These are phyloP conservation scores for Lodderomyces elongisporus DNA, from an alignment of 1,139 yeast genomes.

Conservation along the genomic window DNA sequence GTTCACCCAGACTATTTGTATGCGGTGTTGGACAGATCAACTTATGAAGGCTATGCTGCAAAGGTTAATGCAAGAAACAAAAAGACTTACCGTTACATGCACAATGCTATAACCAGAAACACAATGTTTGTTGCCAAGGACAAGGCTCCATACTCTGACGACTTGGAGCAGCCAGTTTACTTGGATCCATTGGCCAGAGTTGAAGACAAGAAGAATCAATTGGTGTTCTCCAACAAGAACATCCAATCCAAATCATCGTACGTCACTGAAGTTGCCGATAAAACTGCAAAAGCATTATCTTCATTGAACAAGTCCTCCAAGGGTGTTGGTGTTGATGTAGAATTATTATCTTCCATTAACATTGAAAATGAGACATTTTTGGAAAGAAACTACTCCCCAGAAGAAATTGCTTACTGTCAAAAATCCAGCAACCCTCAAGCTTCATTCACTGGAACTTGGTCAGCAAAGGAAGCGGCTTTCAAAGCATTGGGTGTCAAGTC, in stretches of 20 bases:
- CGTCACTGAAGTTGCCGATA: constrained; percentile 31
- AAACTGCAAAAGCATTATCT: constrained; percentile 48
- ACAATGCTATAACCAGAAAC: constrained; percentile 88
- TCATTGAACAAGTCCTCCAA: constrained; percentile 46
- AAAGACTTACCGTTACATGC: constrained; percentile 92
- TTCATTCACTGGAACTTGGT: constrained; percentile 97
- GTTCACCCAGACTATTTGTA: constrained; percentile 91
- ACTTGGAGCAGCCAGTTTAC: constrained; percentile 83
- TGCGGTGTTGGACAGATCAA: constrained; percentile 68
- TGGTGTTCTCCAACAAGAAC: constrained; percentile 43
- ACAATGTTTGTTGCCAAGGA: constrained; percentile 91
- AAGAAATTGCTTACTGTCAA: constrained; percentile 75
- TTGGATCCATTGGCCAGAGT: constrained; percentile 95
- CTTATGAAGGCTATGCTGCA: constrained; percentile 63
- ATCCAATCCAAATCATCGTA: constrained; percentile 33
- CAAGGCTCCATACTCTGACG: constrained; percentile 85
- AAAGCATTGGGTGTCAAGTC: constrained; percentile 87
- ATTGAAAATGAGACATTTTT: constrained; percentile 82
- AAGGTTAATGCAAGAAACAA: constrained; percentile 81
- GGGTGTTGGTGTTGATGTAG: constrained; percentile 97
- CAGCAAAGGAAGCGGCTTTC: constrained; percentile 98
- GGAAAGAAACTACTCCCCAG: constrained; percentile 82
- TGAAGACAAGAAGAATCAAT: constrained; percentile 39
- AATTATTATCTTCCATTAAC: constrained; percentile 75
- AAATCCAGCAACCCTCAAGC: constrained; percentile 75